Evolutionary conservation across 768 basidiomycete genomes (phyloP).

Genomic region (Omphalotus guepiniiformis): DNA sequence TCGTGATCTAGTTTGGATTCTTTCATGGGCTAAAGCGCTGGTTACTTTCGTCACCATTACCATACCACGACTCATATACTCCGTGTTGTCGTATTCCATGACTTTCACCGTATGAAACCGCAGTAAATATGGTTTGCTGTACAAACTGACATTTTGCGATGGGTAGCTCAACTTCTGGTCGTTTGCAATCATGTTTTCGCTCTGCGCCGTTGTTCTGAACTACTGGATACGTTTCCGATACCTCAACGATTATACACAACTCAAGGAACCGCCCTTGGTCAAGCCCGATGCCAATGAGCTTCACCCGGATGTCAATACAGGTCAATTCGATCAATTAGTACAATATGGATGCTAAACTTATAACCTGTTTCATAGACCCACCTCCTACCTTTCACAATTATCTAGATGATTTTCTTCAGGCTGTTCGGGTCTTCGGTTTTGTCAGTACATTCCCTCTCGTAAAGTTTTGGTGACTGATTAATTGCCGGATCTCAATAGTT

Average conservation of each 20-base stretch:
- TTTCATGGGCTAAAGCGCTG: constrained; percentile 72
- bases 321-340: constrained; percentile 18
- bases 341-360: not conserved
- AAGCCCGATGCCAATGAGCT: constrained; percentile 83
- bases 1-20: constrained; percentile 60
- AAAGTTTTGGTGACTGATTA: not conserved
- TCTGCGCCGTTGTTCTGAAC: constrained; percentile 64
- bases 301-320: constrained; percentile 87
- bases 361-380: constrained; percentile 40
- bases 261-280: constrained; percentile 77
- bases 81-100: constrained; percentile 81
- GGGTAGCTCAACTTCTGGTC: constrained; percentile 93
- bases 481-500: constrained; percentile 30
- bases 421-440: constrained; percentile 96
- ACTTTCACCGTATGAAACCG: constrained; percentile 66
- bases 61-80: constrained; percentile 73
- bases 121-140: constrained; percentile 1
- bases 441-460: constrained; percentile 32
- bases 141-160: constrained; percentile 7
- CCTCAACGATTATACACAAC: constrained; percentile 68
- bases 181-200: constrained; percentile 71
- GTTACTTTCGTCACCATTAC: constrained; percentile 82
- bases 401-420: constrained; percentile 94
- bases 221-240: constrained; percentile 84
- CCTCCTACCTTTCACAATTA: constrained; percentile 90